These are phyloP conservation scores for Strobilomyces dryophilus DNA, from an alignment of 768 basidiomycete genomes.

Conservation along the genomic window DNA sequence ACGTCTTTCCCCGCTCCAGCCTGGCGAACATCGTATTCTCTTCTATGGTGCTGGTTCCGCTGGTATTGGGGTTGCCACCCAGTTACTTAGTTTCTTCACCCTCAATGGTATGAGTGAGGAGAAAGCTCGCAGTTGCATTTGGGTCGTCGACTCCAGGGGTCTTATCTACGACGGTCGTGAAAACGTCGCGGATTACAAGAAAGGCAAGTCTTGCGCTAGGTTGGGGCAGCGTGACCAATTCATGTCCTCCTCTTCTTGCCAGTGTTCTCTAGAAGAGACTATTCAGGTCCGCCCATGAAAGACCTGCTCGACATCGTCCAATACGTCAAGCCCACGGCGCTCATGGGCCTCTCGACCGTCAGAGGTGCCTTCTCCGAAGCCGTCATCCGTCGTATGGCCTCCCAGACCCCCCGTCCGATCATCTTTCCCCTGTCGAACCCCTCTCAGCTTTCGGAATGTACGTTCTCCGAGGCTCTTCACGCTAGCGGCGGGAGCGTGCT, in stretches of 20 bases:
- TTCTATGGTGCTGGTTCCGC: conserved; percentile 93
- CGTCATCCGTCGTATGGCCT: conserved; percentile 73
- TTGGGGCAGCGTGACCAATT: not conserved
- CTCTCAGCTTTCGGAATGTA: conserved; percentile 74
- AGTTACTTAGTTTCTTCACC: conserved; percentile 86
- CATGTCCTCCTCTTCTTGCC: not conserved
- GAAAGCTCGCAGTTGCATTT: conserved; percentile 74
- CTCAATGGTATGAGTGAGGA: conserved; percentile 71
- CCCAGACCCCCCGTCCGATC: conserved; percentile 78
- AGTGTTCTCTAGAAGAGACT: conserved; percentile 84
- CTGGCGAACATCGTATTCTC: conserved; percentile 76
- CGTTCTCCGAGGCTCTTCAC: conserved; percentile 69
- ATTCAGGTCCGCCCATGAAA: conserved; percentile 69
- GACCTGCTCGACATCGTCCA: conserved; percentile 73
- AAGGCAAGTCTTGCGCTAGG: conserved; percentile 45
- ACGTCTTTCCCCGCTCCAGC: conserved; percentile 59
- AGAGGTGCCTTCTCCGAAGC: conserved; percentile 73
- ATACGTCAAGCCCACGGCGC: conserved; percentile 81
- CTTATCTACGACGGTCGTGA: conserved; percentile 76
- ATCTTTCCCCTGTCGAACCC: conserved; percentile 94
- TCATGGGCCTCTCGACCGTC: conserved; percentile 87
- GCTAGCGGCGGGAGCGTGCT: conserved; percentile 72
- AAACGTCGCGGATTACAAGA: conserved; percentile 75
- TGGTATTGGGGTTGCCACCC: conserved; percentile 89
- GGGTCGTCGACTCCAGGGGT: conserved; percentile 83